These are phyloP conservation scores for Tricholoma matsutake DNA, from an alignment of 768 basidiomycete species.

Conservation along the genomic window DNA sequence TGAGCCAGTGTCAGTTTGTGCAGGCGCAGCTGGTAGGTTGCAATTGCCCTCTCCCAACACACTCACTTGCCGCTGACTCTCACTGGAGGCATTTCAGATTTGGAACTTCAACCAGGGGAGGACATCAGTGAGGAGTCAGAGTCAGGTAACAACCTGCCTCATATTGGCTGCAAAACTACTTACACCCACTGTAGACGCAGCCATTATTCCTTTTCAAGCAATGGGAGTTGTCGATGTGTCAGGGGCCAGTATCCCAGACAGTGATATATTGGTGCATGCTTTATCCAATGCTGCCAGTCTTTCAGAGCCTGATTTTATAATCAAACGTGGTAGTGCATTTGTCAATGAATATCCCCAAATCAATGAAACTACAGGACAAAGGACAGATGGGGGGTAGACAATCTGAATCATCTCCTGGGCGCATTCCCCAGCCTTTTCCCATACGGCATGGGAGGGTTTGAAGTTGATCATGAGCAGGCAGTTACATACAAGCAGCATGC, in stretches of 20 bases:
- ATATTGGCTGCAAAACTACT: too few species aligned
- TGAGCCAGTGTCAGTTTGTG: too few species aligned
- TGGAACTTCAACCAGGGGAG: too few species aligned
- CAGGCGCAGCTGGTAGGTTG: too few species aligned
- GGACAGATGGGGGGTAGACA: conserved; percentile 18
- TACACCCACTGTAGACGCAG: background rate
- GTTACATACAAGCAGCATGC: background rate
- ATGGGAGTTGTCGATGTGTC: conserved; percentile 3
- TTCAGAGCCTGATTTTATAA: background rate
- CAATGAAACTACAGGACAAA: conserved; percentile 7
- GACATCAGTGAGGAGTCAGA: too few species aligned
- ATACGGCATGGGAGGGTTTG: conserved; percentile 34
- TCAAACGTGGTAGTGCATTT: conserved; percentile 18
- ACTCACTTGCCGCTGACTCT: too few species aligned
- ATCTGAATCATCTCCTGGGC: conserved; percentile 28
- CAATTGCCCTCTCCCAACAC: too few species aligned
- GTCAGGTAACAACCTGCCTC: too few species aligned
- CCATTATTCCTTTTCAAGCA: conserved; percentile 1
- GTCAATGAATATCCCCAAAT: conserved; percentile 28
- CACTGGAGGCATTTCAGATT: too few species aligned
- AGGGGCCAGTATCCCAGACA: background rate
- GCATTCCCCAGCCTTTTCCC: conserved; percentile 33
- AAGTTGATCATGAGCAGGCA: conserved; percentile 11
- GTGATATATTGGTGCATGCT: conserved; percentile 2
- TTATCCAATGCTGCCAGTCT: background rate